Percentiles rank a stretch among this genome's conserved stretches.
phyloP scores from a whole-genome alignment of 495 filamentous ascomycete species.

The Darksidea phi region DNA sequence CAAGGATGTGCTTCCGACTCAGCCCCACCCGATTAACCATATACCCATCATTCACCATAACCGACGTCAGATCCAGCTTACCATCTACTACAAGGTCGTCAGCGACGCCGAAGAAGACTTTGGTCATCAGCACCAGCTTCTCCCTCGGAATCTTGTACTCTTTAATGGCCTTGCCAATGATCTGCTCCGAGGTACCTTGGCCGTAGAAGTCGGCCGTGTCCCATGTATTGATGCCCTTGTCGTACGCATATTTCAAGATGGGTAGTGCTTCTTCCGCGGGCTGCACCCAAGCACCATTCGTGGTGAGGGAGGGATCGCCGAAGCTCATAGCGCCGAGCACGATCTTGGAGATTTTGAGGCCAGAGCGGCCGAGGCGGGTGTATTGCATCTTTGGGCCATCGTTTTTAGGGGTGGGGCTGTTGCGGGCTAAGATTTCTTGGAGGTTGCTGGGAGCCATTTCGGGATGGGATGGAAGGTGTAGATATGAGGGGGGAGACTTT shows the following conservation, averaged over 20 bases:
- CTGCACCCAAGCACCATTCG: constrained; percentile 44
- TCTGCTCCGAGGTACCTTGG: constrained; percentile 47
- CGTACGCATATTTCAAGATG: constrained; percentile 51
- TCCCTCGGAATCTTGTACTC: constrained; percentile 49
- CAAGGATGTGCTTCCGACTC: constrained; percentile 55
- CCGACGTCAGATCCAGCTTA: constrained; percentile 14
- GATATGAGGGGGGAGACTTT: too few relatives aligned
- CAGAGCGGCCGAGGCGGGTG: constrained; percentile 42
- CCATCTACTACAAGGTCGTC: constrained; percentile 27
- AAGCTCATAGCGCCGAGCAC: constrained; percentile 53
- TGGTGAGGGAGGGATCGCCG: constrained; percentile 42
- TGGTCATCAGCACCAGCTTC: constrained; percentile 50
- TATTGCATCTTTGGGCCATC: neutral
- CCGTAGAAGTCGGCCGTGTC: constrained; percentile 45
- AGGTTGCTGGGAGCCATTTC: too few relatives aligned
- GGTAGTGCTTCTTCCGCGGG: constrained; percentile 47
- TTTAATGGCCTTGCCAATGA: constrained; percentile 52
- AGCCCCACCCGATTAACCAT: constrained; percentile 47
- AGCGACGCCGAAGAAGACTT: constrained; percentile 39
- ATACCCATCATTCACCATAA: constrained; percentile 38
- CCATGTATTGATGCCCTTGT: constrained; percentile 44
- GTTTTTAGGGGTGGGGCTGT: neutral
- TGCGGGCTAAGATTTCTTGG: neutral
- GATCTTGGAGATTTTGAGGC: constrained; percentile 49
- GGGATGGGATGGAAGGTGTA: too few relatives aligned